phyloP scores from a whole-genome alignment of 441 rosid genomes.

The Heliophila coronopifolia region DNA sequence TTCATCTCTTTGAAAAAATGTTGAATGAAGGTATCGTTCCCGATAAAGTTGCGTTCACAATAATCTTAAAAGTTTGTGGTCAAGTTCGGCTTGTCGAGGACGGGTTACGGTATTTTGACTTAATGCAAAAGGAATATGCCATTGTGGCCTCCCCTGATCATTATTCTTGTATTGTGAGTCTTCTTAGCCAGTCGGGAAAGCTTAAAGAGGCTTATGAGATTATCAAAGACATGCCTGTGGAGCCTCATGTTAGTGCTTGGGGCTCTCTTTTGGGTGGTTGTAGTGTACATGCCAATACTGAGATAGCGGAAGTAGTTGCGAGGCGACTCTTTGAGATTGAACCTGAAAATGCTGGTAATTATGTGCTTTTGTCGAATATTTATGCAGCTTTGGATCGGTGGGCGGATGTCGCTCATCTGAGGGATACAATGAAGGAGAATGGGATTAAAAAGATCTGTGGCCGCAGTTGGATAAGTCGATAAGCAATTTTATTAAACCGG shows the following conservation, averaged over 20 bases:
- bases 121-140: conserved; percentile 44
- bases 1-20: conserved; percentile 55
- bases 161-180: conserved; percentile 69
- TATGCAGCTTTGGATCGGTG: conserved; percentile 70
- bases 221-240: conserved; percentile 50
- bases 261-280: conserved; percentile 80
- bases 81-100: conserved; percentile 58
- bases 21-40: conserved; percentile 55
- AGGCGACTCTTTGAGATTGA: conserved; percentile 51
- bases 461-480: conserved; percentile 39
- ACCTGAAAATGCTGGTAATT: conserved; percentile 56
- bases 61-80: conserved; percentile 60
- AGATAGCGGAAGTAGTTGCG: conserved; percentile 54
- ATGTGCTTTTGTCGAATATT: conserved; percentile 64
- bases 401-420: conserved; percentile 50
- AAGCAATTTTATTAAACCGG: background rate
- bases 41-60: conserved; percentile 63
- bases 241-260: conserved; percentile 70
- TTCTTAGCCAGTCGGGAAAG: conserved; percentile 60
- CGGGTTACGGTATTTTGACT: conserved; percentile 52
- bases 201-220: conserved; percentile 54
- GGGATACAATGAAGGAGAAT: conserved; percentile 57
- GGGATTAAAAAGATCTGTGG: conserved; percentile 61
- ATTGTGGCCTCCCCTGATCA: conserved; percentile 58
- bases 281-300: conserved; percentile 45